Evolutionary conservation across 768 basidiomycete genomes (phyloP).

Genomic region (Mycena galopus): DNA sequence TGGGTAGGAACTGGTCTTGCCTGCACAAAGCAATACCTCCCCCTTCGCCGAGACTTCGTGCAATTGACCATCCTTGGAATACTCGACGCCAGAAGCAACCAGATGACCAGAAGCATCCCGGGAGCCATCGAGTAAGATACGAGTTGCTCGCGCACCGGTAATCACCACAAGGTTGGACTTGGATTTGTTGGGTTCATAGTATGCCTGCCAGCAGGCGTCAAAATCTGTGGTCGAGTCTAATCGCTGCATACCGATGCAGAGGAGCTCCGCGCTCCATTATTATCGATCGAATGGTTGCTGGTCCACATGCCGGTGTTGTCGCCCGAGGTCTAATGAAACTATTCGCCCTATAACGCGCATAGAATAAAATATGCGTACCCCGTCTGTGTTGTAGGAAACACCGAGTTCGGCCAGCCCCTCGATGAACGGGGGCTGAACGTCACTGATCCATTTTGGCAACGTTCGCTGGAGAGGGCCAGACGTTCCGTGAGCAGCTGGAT

Average conservation of each 20-base stretch:
- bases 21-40: constrained; percentile 63
- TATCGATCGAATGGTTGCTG: constrained; percentile 7
- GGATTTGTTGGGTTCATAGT: constrained; percentile 65
- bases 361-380: neutral
- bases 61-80: constrained; percentile 29
- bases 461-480: constrained; percentile 33
- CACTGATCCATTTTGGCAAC: constrained; percentile 25
- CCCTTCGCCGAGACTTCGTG: constrained; percentile 43
- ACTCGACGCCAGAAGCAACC: constrained; percentile 41
- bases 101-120: constrained; percentile 1
- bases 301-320: constrained; percentile 35
- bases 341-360: neutral
- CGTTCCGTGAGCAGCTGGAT: constrained; percentile 20
- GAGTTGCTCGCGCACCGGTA: constrained; percentile 40
- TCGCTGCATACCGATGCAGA: constrained; percentile 4
- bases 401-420: constrained; percentile 12
- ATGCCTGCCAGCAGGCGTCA: constrained; percentile 47
- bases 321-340: constrained; percentile 25
- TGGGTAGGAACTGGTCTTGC: constrained; percentile 33
- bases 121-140: constrained; percentile 33
- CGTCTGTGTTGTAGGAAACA: constrained; percentile 15
- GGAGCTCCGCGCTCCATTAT: neutral
- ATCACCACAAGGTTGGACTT: constrained; percentile 46
- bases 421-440: constrained; percentile 12
- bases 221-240: neutral